Evolutionary conservation across 1,284 basidiomycete species (phyloP).

Genomic region (Neonothopanus nambi): DNA sequence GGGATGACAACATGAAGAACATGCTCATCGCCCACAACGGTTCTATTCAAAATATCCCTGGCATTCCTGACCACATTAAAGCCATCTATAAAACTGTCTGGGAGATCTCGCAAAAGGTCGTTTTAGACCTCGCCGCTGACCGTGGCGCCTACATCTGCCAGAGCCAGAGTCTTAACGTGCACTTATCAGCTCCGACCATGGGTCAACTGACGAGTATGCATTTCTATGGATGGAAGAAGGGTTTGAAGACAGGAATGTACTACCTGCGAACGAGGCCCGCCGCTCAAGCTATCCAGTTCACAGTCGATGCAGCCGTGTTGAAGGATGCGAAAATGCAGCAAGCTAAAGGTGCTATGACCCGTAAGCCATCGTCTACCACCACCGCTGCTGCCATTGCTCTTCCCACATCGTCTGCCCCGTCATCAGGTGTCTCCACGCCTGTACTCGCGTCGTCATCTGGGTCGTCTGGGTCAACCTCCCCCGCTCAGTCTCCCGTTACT

Average conservation of each 20-base stretch:
- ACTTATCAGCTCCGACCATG: conserved; percentile 87
- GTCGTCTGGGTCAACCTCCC: neutral
- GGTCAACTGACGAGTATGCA: conserved; percentile 99
- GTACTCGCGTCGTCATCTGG: conserved; percentile 6
- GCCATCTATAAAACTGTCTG: conserved; percentile 98
- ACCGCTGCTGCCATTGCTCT: neutral
- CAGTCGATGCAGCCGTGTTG: conserved; percentile 82
- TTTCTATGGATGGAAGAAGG: conserved; percentile 99
- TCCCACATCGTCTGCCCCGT: conserved; percentile 3
- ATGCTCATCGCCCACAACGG: conserved; percentile 98
- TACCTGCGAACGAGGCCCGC: conserved; percentile 95
- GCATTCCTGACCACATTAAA: conserved; percentile 88
- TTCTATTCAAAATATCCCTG: conserved; percentile 89
- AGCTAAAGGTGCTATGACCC: conserved; percentile 33
- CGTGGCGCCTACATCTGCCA: conserved; percentile 99
- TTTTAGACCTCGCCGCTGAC: conserved; percentile 97
- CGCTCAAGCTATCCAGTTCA: conserved; percentile 97
- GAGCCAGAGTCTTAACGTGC: conserved; percentile 89
- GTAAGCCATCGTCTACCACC: conserved; percentile 6
- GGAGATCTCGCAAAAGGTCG: conserved; percentile 99
- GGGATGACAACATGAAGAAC: conserved; percentile 99
- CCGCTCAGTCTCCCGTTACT: conserved; percentile 9
- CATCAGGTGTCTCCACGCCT: conserved; percentile 14
- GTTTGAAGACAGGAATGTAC: conserved; percentile 98
- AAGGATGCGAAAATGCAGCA: conserved; percentile 68